These are phyloP conservation scores for Krasilnikovozyma curviuscula DNA, from an alignment of 768 basidiomycete species.

Conservation along the genomic window DNA sequence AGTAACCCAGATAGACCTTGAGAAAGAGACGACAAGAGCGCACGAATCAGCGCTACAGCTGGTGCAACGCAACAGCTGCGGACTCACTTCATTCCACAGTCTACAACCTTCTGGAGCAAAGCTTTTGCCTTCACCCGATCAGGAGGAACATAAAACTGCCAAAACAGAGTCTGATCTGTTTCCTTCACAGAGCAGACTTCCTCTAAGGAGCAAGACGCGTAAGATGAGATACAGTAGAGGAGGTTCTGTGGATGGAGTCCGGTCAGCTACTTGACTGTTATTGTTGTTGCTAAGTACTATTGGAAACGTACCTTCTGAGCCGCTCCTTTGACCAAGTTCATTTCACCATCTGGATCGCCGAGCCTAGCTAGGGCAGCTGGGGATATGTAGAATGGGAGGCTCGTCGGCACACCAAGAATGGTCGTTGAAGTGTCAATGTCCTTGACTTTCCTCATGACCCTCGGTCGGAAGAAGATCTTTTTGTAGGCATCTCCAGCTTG, in stretches of 20 bases:
- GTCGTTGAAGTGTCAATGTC: constrained; percentile 1
- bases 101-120: constrained; percentile 7
- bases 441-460: constrained; percentile 8
- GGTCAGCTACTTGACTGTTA: constrained; percentile 7
- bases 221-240: constrained; percentile 12
- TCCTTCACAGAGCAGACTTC: constrained; percentile 5
- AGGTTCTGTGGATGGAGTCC: not conserved
- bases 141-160: constrained; percentile 9
- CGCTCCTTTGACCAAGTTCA: not conserved
- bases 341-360: constrained; percentile 9
- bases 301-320: constrained; percentile 4
- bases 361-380: constrained; percentile 11
- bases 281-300: constrained; percentile 6
- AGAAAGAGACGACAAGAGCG: too few species aligned
- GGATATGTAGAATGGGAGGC: constrained; percentile 9
- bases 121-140: constrained; percentile 1
- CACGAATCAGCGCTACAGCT: too few species aligned
- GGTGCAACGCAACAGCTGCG: too few species aligned
- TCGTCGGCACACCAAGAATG: constrained; percentile 7
- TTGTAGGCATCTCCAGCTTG: too few species aligned
- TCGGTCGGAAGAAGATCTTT: constrained; percentile 11
- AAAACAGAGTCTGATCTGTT: not conserved
- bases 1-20: constrained; percentile 4
- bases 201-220: constrained; percentile 8
- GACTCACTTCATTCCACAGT: too few species aligned